Conservation (phyloP, 2,329 filamentous ascomycete species). For the Penicillium digitatum region DNA sequence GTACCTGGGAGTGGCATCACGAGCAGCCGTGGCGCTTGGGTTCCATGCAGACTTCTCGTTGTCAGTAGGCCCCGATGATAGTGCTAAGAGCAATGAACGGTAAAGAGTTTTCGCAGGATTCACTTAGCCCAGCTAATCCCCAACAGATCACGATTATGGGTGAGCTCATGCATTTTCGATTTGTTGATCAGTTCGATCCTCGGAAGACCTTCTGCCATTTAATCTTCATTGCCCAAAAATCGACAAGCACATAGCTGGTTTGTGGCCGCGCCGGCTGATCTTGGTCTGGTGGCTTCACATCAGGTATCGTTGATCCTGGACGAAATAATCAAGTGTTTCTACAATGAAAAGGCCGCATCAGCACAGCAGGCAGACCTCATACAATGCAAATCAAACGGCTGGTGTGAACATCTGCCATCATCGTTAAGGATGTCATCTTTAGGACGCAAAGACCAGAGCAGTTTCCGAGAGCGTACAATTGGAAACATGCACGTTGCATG, state of each 20-base stretch:
- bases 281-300: constrained; percentile 42
- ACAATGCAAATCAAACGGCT: constrained; percentile 43
- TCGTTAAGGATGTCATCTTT: constrained; percentile 25
- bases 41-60: constrained; percentile 41
- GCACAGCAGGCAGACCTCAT: constrained; percentile 39
- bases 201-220: constrained; percentile 41
- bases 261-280: constrained; percentile 9
- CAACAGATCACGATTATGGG: constrained; percentile 43
- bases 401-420: constrained; percentile 46
- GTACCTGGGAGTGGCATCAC: constrained; percentile 58
- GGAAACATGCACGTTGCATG: constrained; percentile 55
- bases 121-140: constrained; percentile 1
- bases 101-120: constrained; percentile 10
- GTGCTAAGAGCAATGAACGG: constrained; percentile 22
- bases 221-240: constrained; percentile 28
- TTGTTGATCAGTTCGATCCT: constrained; percentile 49
- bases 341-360: constrained; percentile 38
- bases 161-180: constrained; percentile 49
- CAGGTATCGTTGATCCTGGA: constrained; percentile 45
- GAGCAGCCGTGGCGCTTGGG: constrained; percentile 56
- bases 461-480: constrained; percentile 39
- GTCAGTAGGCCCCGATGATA: constrained; percentile 13
- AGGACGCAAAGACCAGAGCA: constrained; percentile 17
- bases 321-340: constrained; percentile 44
- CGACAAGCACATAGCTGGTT: constrained; percentile 14